phyloP scores from a whole-genome alignment of 2,329 filamentous ascomycete genomes.

The Talaromyces sp. region DNA sequence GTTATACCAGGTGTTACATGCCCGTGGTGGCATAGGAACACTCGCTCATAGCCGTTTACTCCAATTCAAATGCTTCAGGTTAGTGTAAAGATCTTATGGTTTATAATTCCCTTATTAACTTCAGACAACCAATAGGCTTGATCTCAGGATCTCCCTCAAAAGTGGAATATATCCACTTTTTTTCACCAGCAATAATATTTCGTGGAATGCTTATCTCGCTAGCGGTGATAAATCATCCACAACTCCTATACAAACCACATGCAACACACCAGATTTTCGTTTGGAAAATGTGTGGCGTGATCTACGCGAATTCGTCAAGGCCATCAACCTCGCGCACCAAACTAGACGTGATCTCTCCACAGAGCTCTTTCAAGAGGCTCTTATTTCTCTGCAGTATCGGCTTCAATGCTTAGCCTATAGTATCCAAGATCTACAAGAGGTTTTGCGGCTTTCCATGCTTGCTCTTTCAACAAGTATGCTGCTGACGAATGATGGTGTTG shows the following conservation, averaged over 20 bases:
- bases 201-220: neutral
- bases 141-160: neutral
- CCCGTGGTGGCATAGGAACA: slow-evolving; percentile 1
- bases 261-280: neutral
- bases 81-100: neutral
- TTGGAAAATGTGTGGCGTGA: slow-evolving; percentile 4
- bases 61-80: slow-evolving; percentile 6
- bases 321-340: neutral
- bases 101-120: neutral
- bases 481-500: neutral
- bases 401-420: neutral
- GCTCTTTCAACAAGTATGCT: slow-evolving; percentile 1
- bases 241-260: neutral
- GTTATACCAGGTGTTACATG: neutral
- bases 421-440: neutral
- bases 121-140: neutral
- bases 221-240: neutral
- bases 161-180: neutral
- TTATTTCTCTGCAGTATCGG: slow-evolving; percentile 2
- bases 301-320: slow-evolving; percentile 2
- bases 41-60: neutral
- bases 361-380: slow-evolving; percentile 2
- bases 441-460: neutral
- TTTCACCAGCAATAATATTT: neutral
- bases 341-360: neutral